A percentile compares a stretch with the other conserved stretches of the same genome.
phyloP scores from a whole-genome alignment of 371 early-diverging fungal species.

The Rhizopus delemar region DNA sequence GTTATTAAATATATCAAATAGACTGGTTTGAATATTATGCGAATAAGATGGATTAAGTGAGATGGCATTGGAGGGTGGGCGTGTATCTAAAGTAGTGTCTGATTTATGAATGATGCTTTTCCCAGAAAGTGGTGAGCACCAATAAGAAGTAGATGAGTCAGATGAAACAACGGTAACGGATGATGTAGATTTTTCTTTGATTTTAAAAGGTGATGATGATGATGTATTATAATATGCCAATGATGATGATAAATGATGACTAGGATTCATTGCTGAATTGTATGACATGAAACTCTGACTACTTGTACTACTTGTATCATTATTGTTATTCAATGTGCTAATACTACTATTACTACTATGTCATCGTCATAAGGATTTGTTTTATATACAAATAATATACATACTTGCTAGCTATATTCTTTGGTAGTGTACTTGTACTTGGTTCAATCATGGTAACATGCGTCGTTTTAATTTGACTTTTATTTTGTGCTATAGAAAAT shows the following conservation, averaged over 20 bases:
- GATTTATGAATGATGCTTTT: constrained; percentile 10
- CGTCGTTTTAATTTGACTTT: background rate
- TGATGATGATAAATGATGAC: constrained; percentile 31
- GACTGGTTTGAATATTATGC: constrained; percentile 5
- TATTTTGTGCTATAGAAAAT: background rate
- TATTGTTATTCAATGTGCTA: background rate
- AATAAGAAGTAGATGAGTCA: constrained; percentile 38
- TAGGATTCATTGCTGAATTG: constrained; percentile 24
- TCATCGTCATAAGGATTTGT: background rate
- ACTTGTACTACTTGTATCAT: background rate
- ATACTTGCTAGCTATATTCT: constrained; percentile 12
- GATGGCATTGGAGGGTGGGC: constrained; percentile 19
- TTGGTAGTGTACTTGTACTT: constrained; percentile 14
- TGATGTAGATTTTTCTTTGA: constrained; percentile 39
- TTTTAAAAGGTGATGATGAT: constrained; percentile 41
- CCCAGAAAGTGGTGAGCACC: constrained; percentile 26
- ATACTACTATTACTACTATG: background rate
- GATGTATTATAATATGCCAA: constrained; percentile 42
- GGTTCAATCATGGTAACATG: background rate
- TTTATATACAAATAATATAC: background rate
- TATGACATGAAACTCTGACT: constrained; percentile 19
- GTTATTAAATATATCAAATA: constrained; percentile 20
- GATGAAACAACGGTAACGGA: constrained; percentile 38
- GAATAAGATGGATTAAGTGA: constrained; percentile 6
- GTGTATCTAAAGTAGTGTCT: constrained; percentile 6